phyloP scores from a whole-genome alignment of 2,329 filamentous ascomycete genomes.

The Trichophyton simii region DNA sequence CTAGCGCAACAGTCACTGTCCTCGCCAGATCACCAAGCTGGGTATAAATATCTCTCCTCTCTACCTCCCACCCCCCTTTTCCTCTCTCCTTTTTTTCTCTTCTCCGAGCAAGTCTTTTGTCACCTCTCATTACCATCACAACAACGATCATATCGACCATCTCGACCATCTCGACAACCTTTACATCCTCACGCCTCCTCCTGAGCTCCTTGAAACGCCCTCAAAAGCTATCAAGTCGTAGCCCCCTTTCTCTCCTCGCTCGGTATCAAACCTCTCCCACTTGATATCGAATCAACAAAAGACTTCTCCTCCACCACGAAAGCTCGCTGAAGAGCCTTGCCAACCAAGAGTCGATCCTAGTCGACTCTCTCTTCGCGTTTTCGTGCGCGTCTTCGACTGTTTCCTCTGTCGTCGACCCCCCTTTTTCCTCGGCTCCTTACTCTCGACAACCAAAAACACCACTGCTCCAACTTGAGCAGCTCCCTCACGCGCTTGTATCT shows the following conservation, averaged over 20 bases:
- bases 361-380: neutral
- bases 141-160: no score
- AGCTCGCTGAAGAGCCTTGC: neutral
- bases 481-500: neutral
- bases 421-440: neutral
- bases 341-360: neutral
- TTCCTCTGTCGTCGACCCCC: neutral
- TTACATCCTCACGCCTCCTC: neutral
- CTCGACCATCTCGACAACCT: no score
- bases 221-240: neutral
- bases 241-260: neutral
- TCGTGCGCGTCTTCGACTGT: neutral
- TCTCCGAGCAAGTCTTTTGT: constrained; percentile 2
- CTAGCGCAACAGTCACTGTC: neutral
- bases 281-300: neutral
- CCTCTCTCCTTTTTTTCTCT: neutral
- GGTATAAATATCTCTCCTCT: constrained; percentile 6
- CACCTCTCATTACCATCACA: no score
- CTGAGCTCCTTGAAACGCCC: neutral
- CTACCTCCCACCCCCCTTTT: neutral
- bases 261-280: neutral
- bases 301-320: neutral
- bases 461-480: neutral
- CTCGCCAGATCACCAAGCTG: neutral
- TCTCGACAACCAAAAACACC: neutral